These are phyloP conservation scores for Cavenderia fasciculata DNA, from an alignment of 78 protist genomes.

Conservation along the genomic window DNA sequence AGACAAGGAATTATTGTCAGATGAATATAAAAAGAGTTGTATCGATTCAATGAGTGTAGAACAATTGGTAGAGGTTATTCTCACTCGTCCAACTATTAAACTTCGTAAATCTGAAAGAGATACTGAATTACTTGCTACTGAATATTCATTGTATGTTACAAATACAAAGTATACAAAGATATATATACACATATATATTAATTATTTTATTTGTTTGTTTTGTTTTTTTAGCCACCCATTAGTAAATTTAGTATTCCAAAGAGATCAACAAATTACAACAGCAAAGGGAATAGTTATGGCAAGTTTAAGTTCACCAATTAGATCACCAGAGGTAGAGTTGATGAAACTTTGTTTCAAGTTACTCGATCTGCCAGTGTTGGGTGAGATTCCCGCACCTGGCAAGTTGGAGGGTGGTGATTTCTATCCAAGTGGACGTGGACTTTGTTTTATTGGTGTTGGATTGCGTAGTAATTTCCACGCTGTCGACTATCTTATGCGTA, in stretches of 20 bases:
- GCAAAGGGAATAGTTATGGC: conserved; percentile 87
- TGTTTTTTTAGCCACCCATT: conserved; percentile 60
- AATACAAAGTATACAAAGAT: no score
- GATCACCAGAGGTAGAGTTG: conserved; percentile 87
- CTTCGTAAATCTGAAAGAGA: conserved; percentile 73
- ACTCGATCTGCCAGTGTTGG: conserved; percentile 89
- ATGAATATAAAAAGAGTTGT: conserved; percentile 75
- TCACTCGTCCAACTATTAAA: conserved; percentile 86
- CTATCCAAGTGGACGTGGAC: conserved; percentile 83
- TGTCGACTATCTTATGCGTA: conserved; percentile 81
- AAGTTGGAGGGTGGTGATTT: conserved; percentile 90
- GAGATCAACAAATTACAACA: conserved; percentile 94
- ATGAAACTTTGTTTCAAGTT: conserved; percentile 85
- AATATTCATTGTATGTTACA: conserved; percentile 43
- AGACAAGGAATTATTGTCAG: conserved; percentile 51
- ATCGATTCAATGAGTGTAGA: conserved; percentile 82
- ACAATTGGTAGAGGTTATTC: conserved; percentile 84
- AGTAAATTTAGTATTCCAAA: conserved; percentile 79
- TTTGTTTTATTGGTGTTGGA: conserved; percentile 92
- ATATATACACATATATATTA: no score
- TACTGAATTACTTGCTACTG: conserved; percentile 70
- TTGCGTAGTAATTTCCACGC: conserved; percentile 86
- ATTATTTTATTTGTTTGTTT: not conserved
- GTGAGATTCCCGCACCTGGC: conserved; percentile 86
- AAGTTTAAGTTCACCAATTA: conserved; percentile 81